Evolutionary conservation across 495 filamentous ascomycete genomes (phyloP).

Genomic region (Neurospora intermedia): DNA sequence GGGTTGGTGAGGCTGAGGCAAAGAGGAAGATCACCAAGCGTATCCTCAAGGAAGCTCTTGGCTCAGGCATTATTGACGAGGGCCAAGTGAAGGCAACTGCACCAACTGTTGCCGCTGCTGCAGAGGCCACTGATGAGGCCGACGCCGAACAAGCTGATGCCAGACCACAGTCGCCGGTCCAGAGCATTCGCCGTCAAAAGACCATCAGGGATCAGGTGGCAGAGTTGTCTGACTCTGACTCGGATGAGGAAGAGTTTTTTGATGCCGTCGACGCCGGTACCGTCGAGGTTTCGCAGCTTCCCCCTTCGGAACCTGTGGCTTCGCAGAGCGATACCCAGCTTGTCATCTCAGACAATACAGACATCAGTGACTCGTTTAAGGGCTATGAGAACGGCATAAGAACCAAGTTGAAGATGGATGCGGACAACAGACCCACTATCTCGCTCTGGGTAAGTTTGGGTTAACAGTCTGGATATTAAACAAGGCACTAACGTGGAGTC

Average conservation of each 20-base stretch:
- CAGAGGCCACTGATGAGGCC: conserved; percentile 21
- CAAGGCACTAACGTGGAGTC: conserved; percentile 14
- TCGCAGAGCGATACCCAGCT: conserved; percentile 28
- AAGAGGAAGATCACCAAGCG: conserved; percentile 84
- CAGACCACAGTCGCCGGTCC: conserved; percentile 34
- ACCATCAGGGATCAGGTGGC: conserved; percentile 51
- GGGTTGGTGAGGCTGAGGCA: conserved; percentile 79
- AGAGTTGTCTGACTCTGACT: conserved; percentile 65
- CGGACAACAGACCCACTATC: conserved; percentile 86
- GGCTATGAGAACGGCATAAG: conserved; percentile 86
- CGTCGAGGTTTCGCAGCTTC: conserved; percentile 58
- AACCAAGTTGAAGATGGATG: conserved; percentile 73
- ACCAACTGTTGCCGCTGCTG: conserved; percentile 20
- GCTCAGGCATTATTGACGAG: conserved; percentile 39
- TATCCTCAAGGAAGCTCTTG: conserved; percentile 78
- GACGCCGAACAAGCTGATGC: conserved; percentile 19
- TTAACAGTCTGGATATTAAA: not conserved
- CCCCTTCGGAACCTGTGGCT: conserved; percentile 35
- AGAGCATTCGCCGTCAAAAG: conserved; percentile 37
- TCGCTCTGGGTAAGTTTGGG: conserved; percentile 73
- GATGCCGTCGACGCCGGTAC: conserved; percentile 92
- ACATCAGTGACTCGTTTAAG: conserved; percentile 67
- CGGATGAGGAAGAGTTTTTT: conserved; percentile 90
- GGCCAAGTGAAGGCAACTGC: conserved; percentile 29
- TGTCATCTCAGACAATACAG: conserved; percentile 34